A percentile compares a stretch with the other conserved stretches of the same genome.
Conservation (phyloP, 2,329 filamentous ascomycete species). For the Trichoderma koningii region DNA sequence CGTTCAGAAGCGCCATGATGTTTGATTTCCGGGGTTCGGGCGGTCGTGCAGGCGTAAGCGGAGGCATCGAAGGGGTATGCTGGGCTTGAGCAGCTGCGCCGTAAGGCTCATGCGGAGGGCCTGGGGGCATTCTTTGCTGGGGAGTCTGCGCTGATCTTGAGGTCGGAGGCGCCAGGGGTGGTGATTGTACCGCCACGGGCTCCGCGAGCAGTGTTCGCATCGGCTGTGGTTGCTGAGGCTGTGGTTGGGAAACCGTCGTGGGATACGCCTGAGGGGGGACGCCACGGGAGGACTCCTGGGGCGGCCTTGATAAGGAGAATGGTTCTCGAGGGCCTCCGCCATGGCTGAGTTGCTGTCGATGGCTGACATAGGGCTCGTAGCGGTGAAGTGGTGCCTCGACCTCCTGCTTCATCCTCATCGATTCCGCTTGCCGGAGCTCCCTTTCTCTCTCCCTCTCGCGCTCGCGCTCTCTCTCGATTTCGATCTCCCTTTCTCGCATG, state of each 20-base stretch:
- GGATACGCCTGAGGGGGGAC: slow-evolving; percentile 41
- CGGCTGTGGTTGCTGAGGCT: slow-evolving; percentile 47
- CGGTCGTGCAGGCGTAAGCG: slow-evolving; percentile 44
- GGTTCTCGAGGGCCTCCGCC: slow-evolving; percentile 46
- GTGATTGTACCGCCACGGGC: slow-evolving; percentile 42
- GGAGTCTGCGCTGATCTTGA: slow-evolving; percentile 45
- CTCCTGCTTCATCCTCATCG: slow-evolving; percentile 53
- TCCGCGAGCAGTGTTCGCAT: slow-evolving; percentile 47
- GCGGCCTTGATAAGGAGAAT: slow-evolving; percentile 43
- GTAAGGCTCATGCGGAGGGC: slow-evolving; percentile 39
- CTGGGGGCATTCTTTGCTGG: slow-evolving; percentile 41
- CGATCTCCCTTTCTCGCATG: slow-evolving; percentile 21
- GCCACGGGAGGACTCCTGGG: slow-evolving; percentile 49
- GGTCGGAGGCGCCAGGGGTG: slow-evolving; percentile 43
- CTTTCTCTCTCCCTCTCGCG: slow-evolving; percentile 35
- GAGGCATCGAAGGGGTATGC: slow-evolving; percentile 37
- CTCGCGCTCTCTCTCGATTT: slow-evolving; percentile 31
- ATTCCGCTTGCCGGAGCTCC: slow-evolving; percentile 37
- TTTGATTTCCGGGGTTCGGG: slow-evolving; percentile 61
- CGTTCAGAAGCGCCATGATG: slow-evolving; percentile 64
- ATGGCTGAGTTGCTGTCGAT: slow-evolving; percentile 45
- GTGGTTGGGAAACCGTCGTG: slow-evolving; percentile 40
- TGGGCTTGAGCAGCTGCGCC: slow-evolving; percentile 35
- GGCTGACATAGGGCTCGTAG: slow-evolving; percentile 47
- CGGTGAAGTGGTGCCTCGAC: slow-evolving; percentile 48